These are phyloP conservation scores for Claviceps spartinae DNA, from an alignment of 2,329 filamentous ascomycete species.

Conservation along the genomic window DNA sequence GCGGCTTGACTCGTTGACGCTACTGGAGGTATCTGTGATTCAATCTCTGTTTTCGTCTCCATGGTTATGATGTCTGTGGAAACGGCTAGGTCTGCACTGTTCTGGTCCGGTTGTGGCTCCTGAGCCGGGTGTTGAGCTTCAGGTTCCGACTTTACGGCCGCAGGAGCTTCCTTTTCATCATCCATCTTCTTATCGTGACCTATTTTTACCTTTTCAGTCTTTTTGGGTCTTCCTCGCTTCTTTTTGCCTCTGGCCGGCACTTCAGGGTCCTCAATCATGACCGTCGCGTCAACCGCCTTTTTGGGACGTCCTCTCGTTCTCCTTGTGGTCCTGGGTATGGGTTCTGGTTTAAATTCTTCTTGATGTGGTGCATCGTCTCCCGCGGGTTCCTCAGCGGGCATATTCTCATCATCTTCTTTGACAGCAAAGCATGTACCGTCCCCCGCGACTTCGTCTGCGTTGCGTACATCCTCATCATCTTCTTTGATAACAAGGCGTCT, in stretches of 20 bases:
- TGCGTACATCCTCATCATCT: neutral
- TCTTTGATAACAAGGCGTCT: neutral
- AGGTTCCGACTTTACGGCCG: neutral
- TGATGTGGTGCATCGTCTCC: constrained; percentile 8
- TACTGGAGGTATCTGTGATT: neutral
- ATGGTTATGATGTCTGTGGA: neutral
- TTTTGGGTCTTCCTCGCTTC: constrained; percentile 30
- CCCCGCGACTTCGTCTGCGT: constrained; percentile 3
- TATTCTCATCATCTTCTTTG: neutral
- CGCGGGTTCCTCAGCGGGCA: neutral
- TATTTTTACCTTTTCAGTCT: constrained; percentile 8
- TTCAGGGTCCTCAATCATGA: constrained; percentile 3
- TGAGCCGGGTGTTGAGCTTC: neutral
- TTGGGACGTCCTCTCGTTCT: constrained; percentile 21
- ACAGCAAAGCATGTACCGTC: constrained; percentile 4
- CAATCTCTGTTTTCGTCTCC: neutral
- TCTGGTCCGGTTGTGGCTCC: neutral
- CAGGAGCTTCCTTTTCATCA: neutral
- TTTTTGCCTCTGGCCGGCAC: constrained; percentile 13
- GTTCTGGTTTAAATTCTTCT: constrained; percentile 2
- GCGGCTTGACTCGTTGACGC: neutral
- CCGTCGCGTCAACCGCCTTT: constrained; percentile 6
- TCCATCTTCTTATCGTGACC: neutral
- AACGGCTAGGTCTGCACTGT: neutral
- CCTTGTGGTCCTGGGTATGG: constrained; percentile 11